Conservation (phyloP, 179 eudicot genomes). For the Dionaea muscipula region DNA sequence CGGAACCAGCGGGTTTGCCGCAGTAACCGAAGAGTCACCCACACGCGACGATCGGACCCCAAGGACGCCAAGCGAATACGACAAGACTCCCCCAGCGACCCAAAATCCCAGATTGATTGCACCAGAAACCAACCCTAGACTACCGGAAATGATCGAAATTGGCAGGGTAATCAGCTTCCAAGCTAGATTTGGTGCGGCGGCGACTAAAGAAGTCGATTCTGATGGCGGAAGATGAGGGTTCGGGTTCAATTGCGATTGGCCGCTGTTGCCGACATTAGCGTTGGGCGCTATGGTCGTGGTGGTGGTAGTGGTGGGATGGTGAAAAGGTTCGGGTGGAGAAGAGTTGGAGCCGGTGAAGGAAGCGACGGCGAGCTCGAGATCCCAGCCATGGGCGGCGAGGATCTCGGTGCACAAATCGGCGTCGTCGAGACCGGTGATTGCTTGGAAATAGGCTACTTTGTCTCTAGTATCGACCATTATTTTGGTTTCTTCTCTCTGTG, state of each 20-base stretch:
- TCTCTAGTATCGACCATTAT: slow-evolving; percentile 30
- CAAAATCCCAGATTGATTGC: slow-evolving; percentile 64
- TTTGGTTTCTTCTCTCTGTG: no score
- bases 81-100: slow-evolving; percentile 64
- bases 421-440: slow-evolving; percentile 72
- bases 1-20: slow-evolving; percentile 27
- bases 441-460: slow-evolving; percentile 73
- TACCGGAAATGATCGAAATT: slow-evolving; percentile 49
- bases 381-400: slow-evolving; percentile 74
- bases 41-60: slow-evolving; percentile 29
- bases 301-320: slow-evolving; percentile 7
- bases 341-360: slow-evolving; percentile 28
- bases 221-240: slow-evolving; percentile 4
- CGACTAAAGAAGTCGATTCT: slow-evolving; percentile 17
- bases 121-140: slow-evolving; percentile 57
- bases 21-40: slow-evolving; percentile 21
- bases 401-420: slow-evolving; percentile 68
- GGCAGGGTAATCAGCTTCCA: slow-evolving; percentile 66
- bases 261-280: slow-evolving; percentile 11
- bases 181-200: slow-evolving; percentile 33
- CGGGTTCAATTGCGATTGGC: slow-evolving; percentile 5
- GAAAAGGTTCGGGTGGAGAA: neutral
- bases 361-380: slow-evolving; percentile 67
- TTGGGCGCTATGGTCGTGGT: neutral
- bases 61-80: slow-evolving; percentile 43